Evolutionary conservation across 805 yeast genomes (phyloP), one percentile per base, ranked within the genome.

Genomic region (Candida hispaniensis): DNA sequence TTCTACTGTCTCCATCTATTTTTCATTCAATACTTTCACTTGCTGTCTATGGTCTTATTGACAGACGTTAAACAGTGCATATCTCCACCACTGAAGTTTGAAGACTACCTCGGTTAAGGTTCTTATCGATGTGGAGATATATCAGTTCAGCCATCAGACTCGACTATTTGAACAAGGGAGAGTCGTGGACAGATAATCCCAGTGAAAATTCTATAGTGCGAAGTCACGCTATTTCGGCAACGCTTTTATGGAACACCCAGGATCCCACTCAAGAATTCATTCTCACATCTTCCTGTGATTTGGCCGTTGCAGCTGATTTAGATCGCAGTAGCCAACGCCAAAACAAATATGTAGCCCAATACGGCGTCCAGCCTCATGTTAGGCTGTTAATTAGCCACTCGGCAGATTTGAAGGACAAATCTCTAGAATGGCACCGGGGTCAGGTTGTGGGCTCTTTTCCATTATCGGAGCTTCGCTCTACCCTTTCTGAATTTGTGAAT

Each of bases 101-200:
- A n/a, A n/a, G n/a, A n/a, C n/a, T n/a, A n/a, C n/a, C n/a, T n/a
- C n/a, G n/a, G n/a, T n/a, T n/a, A n/a, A n/a, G n/a, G n/a, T n/a
- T n/a, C n/a, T n/a, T n/a, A n/a, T n/a, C n/a, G n/a, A 32, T 32
- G 36, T 32, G 36, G 36, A 28, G 24, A 23, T 32, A 32, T 28
- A 27, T 23, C 17, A 32, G 24, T 10, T 27, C 36, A 4, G 36
- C 36, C 10, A 32, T 32, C 10, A 21, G 36, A 10, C 28, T 32
- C 10, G 36, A 32, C 13, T 23, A 23, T 17, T 23, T 32, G 23
- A 18, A 27, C 11, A 28, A 27, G 6, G 36, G 36, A 6, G 17
- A 20, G 2, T 32, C 36, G 18, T 32, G 36, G 36, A 17, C 23
- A 12, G 4, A 32, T 14, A 28, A 32, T 7, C 36, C 36, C 14